Evolutionary conservation across 2,329 filamentous ascomycete genomes (phyloP).

Genomic region (Fonsecaea erecta): DNA sequence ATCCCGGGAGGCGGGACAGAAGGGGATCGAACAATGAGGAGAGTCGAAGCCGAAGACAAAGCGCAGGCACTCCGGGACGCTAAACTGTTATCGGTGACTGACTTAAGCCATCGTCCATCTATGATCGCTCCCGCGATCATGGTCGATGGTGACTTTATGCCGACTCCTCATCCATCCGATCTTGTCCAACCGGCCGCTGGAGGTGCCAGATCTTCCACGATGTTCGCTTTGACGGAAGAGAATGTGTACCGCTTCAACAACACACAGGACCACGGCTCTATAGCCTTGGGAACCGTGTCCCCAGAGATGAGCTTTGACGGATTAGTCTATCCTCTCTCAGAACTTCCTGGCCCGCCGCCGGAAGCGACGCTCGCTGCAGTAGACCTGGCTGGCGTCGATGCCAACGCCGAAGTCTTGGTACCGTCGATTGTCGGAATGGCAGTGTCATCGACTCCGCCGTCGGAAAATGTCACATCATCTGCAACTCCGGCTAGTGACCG

Average conservation of each 20-base stretch:
- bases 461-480: background rate
- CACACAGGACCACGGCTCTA: constrained; percentile 11
- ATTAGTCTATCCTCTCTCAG: constrained; percentile 10
- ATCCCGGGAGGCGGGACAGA: constrained; percentile 41
- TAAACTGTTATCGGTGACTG: constrained; percentile 57
- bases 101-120: constrained; percentile 29
- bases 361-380: constrained; percentile 14
- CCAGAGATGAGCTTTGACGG: constrained; percentile 6
- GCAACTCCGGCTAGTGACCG: background rate
- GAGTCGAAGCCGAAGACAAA: constrained; percentile 60
- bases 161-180: background rate
- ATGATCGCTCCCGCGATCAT: constrained; percentile 8
- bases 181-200: background rate
- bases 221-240: constrained; percentile 54
- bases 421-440: constrained; percentile 9
- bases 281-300: background rate
- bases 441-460: background rate
- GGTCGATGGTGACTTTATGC: background rate
- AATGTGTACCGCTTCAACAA: constrained; percentile 56
- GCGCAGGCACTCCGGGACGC: constrained; percentile 60
- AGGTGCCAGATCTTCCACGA: constrained; percentile 2
- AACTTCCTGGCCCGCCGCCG: constrained; percentile 32
- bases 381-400: constrained; percentile 10
- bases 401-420: constrained; percentile 15
- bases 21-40: constrained; percentile 51